Conservation (phyloP, 345 rosid species). For the Heritiera littoralis region DNA sequence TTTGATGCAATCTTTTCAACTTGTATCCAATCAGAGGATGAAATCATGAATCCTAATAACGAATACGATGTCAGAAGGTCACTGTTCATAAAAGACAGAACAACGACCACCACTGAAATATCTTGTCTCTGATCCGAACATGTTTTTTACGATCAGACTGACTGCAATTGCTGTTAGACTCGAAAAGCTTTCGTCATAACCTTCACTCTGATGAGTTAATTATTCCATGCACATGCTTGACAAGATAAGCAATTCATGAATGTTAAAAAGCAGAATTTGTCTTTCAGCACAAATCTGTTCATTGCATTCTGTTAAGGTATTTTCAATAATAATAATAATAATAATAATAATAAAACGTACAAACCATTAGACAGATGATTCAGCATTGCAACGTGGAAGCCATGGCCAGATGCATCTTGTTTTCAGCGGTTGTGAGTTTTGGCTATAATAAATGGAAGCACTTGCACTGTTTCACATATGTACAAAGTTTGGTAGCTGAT, state of each 20-base stretch:
- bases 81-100: background rate
- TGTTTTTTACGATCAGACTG: background rate
- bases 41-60: background rate
- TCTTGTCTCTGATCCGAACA: too few species aligned
- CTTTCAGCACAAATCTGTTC: too few species aligned
- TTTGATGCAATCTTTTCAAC: background rate
- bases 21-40: slow-evolving; percentile 2
- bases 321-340: too few species aligned
- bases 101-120: background rate
- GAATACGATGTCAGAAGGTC: background rate
- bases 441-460: background rate
- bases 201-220: background rate
- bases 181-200: too few species aligned
- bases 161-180: background rate
- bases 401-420: background rate
- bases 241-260: too few species aligned
- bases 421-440: background rate
- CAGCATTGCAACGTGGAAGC: background rate
- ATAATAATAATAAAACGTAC: too few species aligned
- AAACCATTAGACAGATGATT: background rate
- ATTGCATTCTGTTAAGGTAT: too few species aligned
- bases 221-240: slow-evolving; percentile 8
- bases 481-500: background rate
- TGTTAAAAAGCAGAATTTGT: too few species aligned
- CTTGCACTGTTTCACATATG: background rate